These are phyloP conservation scores for Lichtheimia hyalospora DNA, from an alignment of 371 early-diverging fungal species.

Conservation along the genomic window DNA sequence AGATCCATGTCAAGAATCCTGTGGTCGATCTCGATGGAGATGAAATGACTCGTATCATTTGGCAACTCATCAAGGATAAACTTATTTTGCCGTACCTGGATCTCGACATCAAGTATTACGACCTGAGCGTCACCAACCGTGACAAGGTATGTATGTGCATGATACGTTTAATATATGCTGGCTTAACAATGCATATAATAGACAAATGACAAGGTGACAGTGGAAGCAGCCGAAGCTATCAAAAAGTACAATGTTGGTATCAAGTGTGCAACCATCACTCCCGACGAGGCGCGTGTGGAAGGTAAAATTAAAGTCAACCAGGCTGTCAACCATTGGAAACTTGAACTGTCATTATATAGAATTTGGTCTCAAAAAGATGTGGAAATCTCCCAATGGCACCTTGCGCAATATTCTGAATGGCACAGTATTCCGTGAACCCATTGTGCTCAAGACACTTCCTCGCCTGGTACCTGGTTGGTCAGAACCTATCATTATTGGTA, in stretches of 20 bases:
- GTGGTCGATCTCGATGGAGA: slow-evolving; percentile 95
- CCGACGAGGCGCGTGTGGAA: slow-evolving; percentile 94
- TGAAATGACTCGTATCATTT: slow-evolving; percentile 96
- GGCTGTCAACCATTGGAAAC: not conserved
- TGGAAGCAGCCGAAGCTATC: slow-evolving; percentile 95
- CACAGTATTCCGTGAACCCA: slow-evolving; percentile 98
- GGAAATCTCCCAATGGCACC: slow-evolving; percentile 96
- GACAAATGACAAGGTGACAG: slow-evolving; percentile 94
- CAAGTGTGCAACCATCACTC: slow-evolving; percentile 99
- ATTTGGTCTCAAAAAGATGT: slow-evolving; percentile 94
- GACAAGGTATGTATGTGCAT: slow-evolving; percentile 57
- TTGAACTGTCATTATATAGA: slow-evolving; percentile 46
- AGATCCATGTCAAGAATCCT: slow-evolving; percentile 78
- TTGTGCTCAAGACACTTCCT: slow-evolving; percentile 85
- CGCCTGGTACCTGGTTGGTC: slow-evolving; percentile 93
- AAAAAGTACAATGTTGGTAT: slow-evolving; percentile 96
- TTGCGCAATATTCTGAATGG: slow-evolving; percentile 95
- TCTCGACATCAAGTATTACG: slow-evolving; percentile 93
- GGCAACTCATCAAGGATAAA: slow-evolving; percentile 90
- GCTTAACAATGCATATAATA: slow-evolving; percentile 23
- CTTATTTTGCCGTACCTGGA: slow-evolving; percentile 92
- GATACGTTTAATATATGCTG: not conserved
- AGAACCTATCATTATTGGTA: slow-evolving; percentile 92
- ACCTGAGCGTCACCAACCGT: slow-evolving; percentile 89
- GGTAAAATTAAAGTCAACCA: slow-evolving; percentile 32